Base-by-base conservation (phyloP, 2,329 filamentous ascomycete species). In the Pyricularia pennisetigena region DNA sequence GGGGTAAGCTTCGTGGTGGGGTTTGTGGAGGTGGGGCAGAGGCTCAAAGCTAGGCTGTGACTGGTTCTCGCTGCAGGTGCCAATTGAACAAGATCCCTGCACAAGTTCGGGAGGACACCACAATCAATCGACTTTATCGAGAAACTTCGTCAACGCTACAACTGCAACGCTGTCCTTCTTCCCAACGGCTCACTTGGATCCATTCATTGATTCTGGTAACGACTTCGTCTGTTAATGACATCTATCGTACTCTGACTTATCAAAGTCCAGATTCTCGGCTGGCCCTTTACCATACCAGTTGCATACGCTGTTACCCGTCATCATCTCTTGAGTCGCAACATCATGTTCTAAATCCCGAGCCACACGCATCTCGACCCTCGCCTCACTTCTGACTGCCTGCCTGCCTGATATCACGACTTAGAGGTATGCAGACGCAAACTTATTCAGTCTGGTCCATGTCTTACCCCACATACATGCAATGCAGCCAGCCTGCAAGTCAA, bases 91-190 rank as follows among this genome's bases (percentile, higher is more conserved):
- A 54, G 41, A 54, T 54, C 41, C 41, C 41, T 54, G 41, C 20
- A 54, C 41, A 54, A 54, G 41, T n/a, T 54, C 41, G 41, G 41
- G 41, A 54, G 41, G 41, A 54, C 41, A 54, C 41, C 41, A 54
- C 41, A 54, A 54, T 54, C 59, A 62, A 26, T 28, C 24, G 59
- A 62, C 24, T 28, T 62, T 62, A 28, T 29, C 59, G 59, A 62
- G 59, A 62, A 62, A 28, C 23, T 62, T 62, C 59, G 26, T 28
- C 41, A 30, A 30, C 5, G 26, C 32, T 30, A n/a, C 24, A 66
- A 66, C 24, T 66, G 65, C 65, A 66, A 66, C 65, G 65, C 26
- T 66, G 65, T 66, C 65, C 65, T 66, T 35, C 65, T 28, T 24
- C 26, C 35, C 24, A n/a, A 59, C 29, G 16, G 12, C 24, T 28